phyloP scores from a whole-genome alignment of 805 yeast species.

The Yamadazyma sp. region DNA sequence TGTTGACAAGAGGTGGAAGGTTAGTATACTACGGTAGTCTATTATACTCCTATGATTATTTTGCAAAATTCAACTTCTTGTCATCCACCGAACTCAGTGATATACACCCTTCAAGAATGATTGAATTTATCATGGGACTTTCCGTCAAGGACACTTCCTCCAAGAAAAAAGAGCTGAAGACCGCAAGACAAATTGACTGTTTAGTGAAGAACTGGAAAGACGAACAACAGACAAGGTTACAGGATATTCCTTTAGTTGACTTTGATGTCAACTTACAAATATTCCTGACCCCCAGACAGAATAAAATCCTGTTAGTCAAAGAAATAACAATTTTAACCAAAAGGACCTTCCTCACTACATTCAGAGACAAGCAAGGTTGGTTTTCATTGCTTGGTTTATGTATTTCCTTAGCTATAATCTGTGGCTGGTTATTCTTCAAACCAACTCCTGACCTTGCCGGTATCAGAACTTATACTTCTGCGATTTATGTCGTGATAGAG shows the following conservation, averaged over 20 bases:
- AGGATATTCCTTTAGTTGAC: conserved; percentile 3
- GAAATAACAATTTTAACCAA: conserved; percentile 36
- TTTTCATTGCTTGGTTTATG: conserved; percentile 40
- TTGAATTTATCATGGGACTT: conserved; percentile 37
- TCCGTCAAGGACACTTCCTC: conserved; percentile 37
- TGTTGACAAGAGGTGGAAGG: conserved; percentile 61
- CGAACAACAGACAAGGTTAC: conserved; percentile 1
- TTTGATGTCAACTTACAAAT: conserved; percentile 12
- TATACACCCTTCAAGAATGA: conserved; percentile 15
- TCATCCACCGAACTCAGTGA: conserved; percentile 4
- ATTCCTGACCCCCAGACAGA: conserved; percentile 14
- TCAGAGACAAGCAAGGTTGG: conserved; percentile 34
- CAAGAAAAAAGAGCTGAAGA: conserved; percentile 21
- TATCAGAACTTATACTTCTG: conserved; percentile 52
- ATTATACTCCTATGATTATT: conserved; percentile 49
- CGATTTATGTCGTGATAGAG: conserved; percentile 38
- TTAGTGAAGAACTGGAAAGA: conserved; percentile 29
- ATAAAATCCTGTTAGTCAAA: conserved; percentile 24
- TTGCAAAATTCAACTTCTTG: conserved; percentile 28
- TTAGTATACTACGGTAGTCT: conserved; percentile 46
- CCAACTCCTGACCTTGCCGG: conserved; percentile 64
- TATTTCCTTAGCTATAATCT: conserved; percentile 53
- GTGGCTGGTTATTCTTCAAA: conserved; percentile 76
- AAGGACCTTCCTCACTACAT: conserved; percentile 32
- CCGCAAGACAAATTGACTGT: conserved; percentile 24